A percentile compares a stretch with the other conserved stretches of the same genome.
Evolutionary conservation across 345 rosid genomes (phyloP).

Genomic region (Aurinia saxatilis): DNA sequence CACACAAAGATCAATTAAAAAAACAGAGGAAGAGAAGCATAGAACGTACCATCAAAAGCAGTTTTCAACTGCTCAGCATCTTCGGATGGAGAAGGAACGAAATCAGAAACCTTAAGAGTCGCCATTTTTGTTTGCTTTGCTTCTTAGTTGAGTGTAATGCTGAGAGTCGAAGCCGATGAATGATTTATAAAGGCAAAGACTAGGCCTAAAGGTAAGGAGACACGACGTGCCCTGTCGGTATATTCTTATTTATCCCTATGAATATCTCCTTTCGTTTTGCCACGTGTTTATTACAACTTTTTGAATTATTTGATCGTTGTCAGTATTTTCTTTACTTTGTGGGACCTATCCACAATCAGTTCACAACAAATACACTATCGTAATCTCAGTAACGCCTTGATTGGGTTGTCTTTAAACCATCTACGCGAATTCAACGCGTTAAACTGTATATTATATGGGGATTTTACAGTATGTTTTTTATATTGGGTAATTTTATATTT

Average conservation of each 20-base stretch:
- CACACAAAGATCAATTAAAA: not conserved
- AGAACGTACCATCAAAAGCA: slow-evolving; percentile 51
- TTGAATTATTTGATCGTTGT: not conserved
- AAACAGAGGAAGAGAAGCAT: not conserved
- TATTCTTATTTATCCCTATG: slow-evolving; percentile 4
- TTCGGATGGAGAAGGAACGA: slow-evolving; percentile 43
- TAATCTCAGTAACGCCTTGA: not conserved
- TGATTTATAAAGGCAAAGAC: slow-evolving; percentile 18
- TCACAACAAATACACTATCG: too few relatives aligned
- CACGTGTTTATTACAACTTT: slow-evolving; percentile 3
- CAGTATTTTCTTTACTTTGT: not conserved
- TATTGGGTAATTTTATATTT: too few relatives aligned
- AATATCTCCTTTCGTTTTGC: not conserved
- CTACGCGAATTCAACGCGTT: too few relatives aligned
- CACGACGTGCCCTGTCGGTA: slow-evolving; percentile 22
- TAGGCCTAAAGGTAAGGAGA: slow-evolving; percentile 19
- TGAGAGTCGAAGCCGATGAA: slow-evolving; percentile 29
- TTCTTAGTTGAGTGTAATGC: slow-evolving; percentile 6
- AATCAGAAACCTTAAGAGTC: slow-evolving; percentile 44
- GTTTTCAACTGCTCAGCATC: slow-evolving; percentile 67
- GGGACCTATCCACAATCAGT: not conserved
- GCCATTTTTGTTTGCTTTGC: slow-evolving; percentile 34
- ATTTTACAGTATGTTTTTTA: too few relatives aligned
- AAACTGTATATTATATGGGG: too few relatives aligned
- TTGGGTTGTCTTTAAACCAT: too few relatives aligned